Conservation (phyloP, 75 land plant genomes). For the Sequoiadendron giganteum region DNA sequence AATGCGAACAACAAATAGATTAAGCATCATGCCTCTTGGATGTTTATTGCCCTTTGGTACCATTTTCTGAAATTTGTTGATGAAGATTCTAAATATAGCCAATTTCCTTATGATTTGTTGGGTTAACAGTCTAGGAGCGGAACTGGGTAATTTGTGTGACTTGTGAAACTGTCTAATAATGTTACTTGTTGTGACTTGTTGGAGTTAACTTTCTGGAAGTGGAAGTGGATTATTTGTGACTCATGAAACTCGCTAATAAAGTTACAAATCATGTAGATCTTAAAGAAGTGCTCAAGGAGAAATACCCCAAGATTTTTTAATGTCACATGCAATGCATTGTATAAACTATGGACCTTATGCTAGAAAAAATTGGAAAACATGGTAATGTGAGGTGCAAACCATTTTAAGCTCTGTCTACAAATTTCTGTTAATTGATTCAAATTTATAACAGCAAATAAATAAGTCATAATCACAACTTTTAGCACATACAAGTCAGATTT, state of each 20-base stretch:
- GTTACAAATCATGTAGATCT: not conserved
- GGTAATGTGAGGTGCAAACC: not conserved
- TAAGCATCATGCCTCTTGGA: not conserved
- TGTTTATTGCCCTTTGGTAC: not conserved
- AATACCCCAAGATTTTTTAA: not conserved
- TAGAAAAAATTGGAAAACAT: not conserved
- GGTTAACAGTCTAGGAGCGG: no score
- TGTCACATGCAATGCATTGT: not conserved
- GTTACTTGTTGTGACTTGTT: no score
- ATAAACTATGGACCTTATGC: not conserved
- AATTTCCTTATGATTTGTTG: not conserved
- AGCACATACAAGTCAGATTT: not conserved
- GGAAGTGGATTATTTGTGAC: not conserved
- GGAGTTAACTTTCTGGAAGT: not conserved
- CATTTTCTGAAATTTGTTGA: not conserved
- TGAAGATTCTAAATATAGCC: not conserved
- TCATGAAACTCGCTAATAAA: not conserved
- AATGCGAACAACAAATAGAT: not conserved
- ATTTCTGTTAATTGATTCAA: not conserved
- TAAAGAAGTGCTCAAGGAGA: not conserved
- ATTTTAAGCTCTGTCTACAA: no score
- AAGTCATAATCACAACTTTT: not conserved
- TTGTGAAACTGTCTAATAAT: no score
- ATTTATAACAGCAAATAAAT: not conserved
- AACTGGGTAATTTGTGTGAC: no score